These are phyloP conservation scores for Nitzschia palea DNA, from an alignment of 108 stramenopile genomes.

Conservation along the genomic window DNA sequence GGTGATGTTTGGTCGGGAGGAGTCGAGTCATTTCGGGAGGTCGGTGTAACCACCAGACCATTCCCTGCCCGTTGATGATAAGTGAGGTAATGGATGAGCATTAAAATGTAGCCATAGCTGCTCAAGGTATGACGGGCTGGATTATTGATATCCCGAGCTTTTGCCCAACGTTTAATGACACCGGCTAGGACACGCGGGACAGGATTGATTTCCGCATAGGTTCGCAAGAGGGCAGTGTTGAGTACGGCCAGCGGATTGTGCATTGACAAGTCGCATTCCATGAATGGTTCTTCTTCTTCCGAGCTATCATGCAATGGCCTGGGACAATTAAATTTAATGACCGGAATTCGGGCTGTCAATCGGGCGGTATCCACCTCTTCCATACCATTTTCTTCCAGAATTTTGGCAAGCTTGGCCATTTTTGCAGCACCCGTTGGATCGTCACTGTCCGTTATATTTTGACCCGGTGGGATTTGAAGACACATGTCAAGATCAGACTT, in stretches of 20 bases:
- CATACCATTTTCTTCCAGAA: conserved; percentile 77
- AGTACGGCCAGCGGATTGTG: conserved; percentile 95
- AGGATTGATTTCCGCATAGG: conserved; percentile 82
- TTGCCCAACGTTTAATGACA: conserved; percentile 96
- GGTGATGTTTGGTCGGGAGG: conserved; percentile 35
- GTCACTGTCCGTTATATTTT: conserved; percentile 36
- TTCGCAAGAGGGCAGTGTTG: conserved; percentile 90
- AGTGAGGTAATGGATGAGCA: conserved; percentile 94
- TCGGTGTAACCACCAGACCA: conserved; percentile 43
- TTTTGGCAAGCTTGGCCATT: conserved; percentile 73
- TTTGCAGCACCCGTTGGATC: conserved; percentile 65
- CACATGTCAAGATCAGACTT: conserved; percentile 89
- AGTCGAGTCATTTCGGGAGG: not conserved
- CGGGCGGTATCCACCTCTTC: conserved; percentile 84
- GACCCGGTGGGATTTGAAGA: conserved; percentile 63
- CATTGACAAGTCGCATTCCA: conserved; percentile 96
- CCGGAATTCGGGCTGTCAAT: conserved; percentile 96
- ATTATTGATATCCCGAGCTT: conserved; percentile 92
- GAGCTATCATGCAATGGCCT: conserved; percentile 23
- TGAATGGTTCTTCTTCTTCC: conserved; percentile 55
- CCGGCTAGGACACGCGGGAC: conserved; percentile 86
- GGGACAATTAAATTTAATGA: conserved; percentile 89
- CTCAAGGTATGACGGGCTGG: conserved; percentile 93
- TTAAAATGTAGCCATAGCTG: conserved; percentile 96
- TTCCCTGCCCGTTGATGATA: conserved; percentile 57